Evolutionary conservation across 73 alveolate species (phyloP).

Genomic region (Paramecium sexaurelia): DNA sequence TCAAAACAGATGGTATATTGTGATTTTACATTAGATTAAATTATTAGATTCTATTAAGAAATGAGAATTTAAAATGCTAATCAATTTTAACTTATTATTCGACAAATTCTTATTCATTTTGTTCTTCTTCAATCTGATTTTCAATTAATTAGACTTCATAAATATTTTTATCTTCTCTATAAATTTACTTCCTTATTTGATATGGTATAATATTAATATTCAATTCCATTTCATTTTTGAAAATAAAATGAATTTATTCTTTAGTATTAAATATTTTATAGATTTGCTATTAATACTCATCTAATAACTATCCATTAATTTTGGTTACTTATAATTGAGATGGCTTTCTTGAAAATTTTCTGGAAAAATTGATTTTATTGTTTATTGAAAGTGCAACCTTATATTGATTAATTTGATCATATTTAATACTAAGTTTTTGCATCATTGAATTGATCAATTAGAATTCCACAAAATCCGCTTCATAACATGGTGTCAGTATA

Average conservation of each 20-base stretch:
- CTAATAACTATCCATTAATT: not conserved
- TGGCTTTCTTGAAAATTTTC: not conserved
- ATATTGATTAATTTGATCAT: not conserved
- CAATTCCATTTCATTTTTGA: conserved; percentile 51
- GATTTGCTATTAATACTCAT: not conserved
- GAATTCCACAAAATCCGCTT: not conserved
- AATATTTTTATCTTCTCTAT: conserved; percentile 45
- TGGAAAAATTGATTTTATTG: not conserved
- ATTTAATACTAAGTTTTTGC: not conserved
- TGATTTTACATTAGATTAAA: not conserved
- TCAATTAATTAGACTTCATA: conserved; percentile 30
- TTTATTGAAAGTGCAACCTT: not conserved
- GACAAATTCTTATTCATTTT: not conserved
- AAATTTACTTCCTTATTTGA: not conserved
- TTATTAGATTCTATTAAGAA: not conserved
- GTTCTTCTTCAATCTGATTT: conserved; percentile 33
- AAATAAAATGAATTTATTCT: conserved; percentile 42
- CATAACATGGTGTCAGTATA: not conserved
- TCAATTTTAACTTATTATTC: not conserved
- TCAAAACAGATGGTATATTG: conserved; percentile 21
- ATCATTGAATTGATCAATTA: not conserved
- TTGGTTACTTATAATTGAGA: conserved; percentile 1
- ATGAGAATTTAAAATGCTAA: not conserved
- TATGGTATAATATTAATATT: not conserved
- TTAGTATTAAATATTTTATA: conserved; percentile 25